Conservation (phyloP, 1,284 basidiomycete genomes). For the Trametes sp. region DNA sequence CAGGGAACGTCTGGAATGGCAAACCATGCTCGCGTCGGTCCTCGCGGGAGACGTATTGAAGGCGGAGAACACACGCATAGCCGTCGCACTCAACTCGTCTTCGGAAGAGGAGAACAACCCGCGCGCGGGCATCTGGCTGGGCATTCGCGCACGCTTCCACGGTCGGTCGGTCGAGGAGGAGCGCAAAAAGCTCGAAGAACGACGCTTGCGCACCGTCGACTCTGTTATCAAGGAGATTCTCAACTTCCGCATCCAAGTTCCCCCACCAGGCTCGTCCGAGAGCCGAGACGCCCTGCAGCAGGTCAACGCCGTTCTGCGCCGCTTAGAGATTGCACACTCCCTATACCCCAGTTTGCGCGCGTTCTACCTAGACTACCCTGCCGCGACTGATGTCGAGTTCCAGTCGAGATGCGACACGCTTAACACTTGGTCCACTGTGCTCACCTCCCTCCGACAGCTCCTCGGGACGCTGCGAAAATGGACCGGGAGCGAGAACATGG, state of each 20-base stretch:
- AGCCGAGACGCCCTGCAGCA: slow-evolving; percentile 69
- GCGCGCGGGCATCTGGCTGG: slow-evolving; percentile 85
- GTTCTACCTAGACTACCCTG: slow-evolving; percentile 81
- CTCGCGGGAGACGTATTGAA: slow-evolving; percentile 92
- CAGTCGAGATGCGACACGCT: slow-evolving; percentile 85
- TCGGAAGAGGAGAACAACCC: slow-evolving; percentile 73
- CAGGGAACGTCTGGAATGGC: slow-evolving; percentile 90
- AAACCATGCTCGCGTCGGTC: slow-evolving; percentile 92
- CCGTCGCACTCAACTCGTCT: slow-evolving; percentile 72
- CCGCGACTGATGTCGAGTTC: slow-evolving; percentile 72
- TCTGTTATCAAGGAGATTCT: slow-evolving; percentile 85
- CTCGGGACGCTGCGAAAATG: slow-evolving; percentile 84
- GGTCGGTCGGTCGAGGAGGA: slow-evolving; percentile 87
- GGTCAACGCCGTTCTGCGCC: slow-evolving; percentile 78
- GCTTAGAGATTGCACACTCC: slow-evolving; percentile 84
- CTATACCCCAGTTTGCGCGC: slow-evolving; percentile 89
- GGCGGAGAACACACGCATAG: slow-evolving; percentile 91
- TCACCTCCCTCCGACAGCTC: slow-evolving; percentile 80
- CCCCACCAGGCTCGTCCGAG: slow-evolving; percentile 46
- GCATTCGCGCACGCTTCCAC: slow-evolving; percentile 87
- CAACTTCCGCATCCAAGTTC: slow-evolving; percentile 67
- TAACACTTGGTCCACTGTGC: slow-evolving; percentile 88
- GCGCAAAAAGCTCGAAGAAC: slow-evolving; percentile 81
- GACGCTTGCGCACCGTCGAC: slow-evolving; percentile 83
- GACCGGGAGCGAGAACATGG: slow-evolving; percentile 92